A percentile compares a stretch with the other conserved stretches of the same genome.
phyloP scores from a whole-genome alignment of 2,329 filamentous ascomycete genomes.

The Epichloe aotearoae region DNA sequence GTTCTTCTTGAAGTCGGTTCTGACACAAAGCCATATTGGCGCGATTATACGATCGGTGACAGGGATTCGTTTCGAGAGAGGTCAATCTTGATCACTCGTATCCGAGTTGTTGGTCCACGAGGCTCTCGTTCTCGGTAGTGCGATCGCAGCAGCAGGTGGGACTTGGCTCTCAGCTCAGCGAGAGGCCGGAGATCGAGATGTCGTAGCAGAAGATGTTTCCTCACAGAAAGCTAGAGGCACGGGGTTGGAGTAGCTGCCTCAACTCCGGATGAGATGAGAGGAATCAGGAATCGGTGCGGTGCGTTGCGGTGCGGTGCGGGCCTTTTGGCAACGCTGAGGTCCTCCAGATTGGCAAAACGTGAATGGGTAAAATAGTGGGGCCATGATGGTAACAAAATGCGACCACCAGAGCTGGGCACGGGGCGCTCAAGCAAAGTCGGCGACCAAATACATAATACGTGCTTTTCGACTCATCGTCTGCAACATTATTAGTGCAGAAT shows the following conservation, averaged over 20 bases:
- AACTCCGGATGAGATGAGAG: neutral
- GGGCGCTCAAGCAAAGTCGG: too few relatives aligned
- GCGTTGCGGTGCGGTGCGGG: neutral
- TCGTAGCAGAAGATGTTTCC: neutral
- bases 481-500: too few relatives aligned
- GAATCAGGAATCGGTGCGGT: neutral
- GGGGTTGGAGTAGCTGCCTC: neutral
- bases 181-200: neutral
- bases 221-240: neutral
- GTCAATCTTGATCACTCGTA: neutral
- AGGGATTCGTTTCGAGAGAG: neutral
- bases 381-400: neutral
- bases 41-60: constrained; percentile 2
- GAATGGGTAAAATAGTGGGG: constrained; percentile 1
- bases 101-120: neutral
- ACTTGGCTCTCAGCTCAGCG: neutral
- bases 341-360: neutral
- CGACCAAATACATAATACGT: too few relatives aligned
- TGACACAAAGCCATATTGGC: constrained; percentile 69
- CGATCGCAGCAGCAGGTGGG: neutral
- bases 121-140: neutral
- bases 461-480: too few relatives aligned
- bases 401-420: neutral
- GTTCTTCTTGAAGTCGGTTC: constrained; percentile 78
- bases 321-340: neutral